Base-by-base conservation (phyloP, 441 rosid species). In the Macaranga tanarius region DNA sequence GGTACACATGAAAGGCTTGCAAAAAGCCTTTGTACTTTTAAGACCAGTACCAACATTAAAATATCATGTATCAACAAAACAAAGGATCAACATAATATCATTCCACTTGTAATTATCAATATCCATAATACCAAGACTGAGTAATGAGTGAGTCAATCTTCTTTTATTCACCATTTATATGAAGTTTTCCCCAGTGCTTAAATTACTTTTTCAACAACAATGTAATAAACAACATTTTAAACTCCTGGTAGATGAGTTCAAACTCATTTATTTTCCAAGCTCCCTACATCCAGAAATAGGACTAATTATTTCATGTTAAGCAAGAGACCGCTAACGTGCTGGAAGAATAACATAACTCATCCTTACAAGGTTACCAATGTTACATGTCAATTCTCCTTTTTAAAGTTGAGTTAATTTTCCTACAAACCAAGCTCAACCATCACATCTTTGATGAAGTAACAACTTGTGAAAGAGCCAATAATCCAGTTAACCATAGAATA, bases 401-500 rank as follows among this genome's bases (percentile, higher is more conserved):
- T 6, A 40, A 15, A 16, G 17, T 34, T 28, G 15, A 51, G 34
- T n/a, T 31, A 25, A 66, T 50, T 67, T 67, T 28, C 26, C 44
- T 25, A 26, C 19, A 7, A 42, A 42, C 47, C n/a, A 62, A 45
- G 17, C 38, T 65, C 52, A 22, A 65, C 6, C 72, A 40, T 60
- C n/a, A 13, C 28, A 12, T 50, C 15, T 70, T 40, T 17, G 23
- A 51, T 67, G 60, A 2, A n/a, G 26, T 51, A 54, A 15, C 34
- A 68, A 68, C 51, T 15, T 40, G 20, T 3, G 1, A 4, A 57
- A 23, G 72, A 68, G 16, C 17, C 62, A 40, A 52, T n/a, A 38
- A 10, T 68, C 3, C 31, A 67, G 22, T 55, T 48, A 11, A 55
- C 72, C 62, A 68, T 55, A 12, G 20, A 45, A 68, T 22, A 64